Evolutionary conservation across 805 yeast species (phyloP), one percentile per base, ranked within the genome.

Genomic region (Brettanomyces bruxellensis): DNA sequence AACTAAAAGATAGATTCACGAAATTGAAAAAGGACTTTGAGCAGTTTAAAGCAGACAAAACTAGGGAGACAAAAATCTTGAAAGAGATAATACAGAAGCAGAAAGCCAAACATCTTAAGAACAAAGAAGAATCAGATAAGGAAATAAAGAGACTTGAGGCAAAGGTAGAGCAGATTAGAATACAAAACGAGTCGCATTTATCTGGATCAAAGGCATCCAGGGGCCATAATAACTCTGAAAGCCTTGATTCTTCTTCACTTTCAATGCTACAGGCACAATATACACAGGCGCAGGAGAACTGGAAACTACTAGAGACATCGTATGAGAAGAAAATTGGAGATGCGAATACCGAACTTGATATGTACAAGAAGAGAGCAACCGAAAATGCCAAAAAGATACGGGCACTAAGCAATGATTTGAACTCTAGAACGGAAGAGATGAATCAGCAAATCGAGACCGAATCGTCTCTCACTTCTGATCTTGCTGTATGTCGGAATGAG

Each of bases 241-340:
- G 18, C 40, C 25, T n/a, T 6, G 41, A 40, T 28, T n/a, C 46
- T 7, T 38, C 47, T 3, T 49, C 61, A 4, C 51, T 49, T 12
- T 79, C 81, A 52, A 65, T 73, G 13, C 57, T 86, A 22, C 89
- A 84, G 56, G 67, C 76, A 3, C 93, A 89, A 60, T 83, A 86
- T 52, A 75, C 85, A 6, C 73, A 81, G 13, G 84, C 91, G 0
- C 83, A 83, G 47, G 87, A 82, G 51, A 86, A 83, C 60, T 87
- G 96, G 95, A 81, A 83, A 47, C 68, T 79, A 18, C 80, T 88
- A 39, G 97, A 93, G 61, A 74, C 83, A 37, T 70, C 79, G 3
- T 69, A 88, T 49, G 67, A 72, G 49, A 60, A 65, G 7, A 75
- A 74, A 47, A 69, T 81, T 18, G 60, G 74, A 4, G 47, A 54